Base-by-base conservation (phyloP, 140 eudicot genomes). In the Stevia rebaudiana region DNA sequence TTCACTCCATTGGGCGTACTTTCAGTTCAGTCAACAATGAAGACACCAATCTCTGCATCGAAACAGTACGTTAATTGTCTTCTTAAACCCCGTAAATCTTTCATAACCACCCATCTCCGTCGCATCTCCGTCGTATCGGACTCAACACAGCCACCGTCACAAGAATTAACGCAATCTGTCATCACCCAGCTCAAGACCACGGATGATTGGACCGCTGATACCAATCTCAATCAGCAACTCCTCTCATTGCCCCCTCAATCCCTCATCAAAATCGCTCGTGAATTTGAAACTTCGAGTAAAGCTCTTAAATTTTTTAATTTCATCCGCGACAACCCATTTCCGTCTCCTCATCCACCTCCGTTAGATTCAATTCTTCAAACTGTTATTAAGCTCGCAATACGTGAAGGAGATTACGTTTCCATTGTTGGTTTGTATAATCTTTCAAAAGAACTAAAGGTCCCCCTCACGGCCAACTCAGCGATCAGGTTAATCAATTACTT, bases 261-360 rank as follows among this genome's bases (percentile, higher is more conserved):
- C 11, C 46, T 86, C 73, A 63, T 76, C 77, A 50, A 61, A 44
- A 69, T 90, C 71, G 66, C 97, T 12, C 88, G 86, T 67, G 73
- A 70, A 1, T 67, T 90, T 13, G 71, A 71, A 24, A 57, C 86
- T 48, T 70, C 80, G 8, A 46, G 15, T 22, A 63, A 71, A 60
- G 90, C 90, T 67, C 76, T 78, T 61, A 22, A 67, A 30, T 86
- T 90, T 43, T 67, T 87, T 49, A 41, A 75, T 17, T 81, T 80
- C 70, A 50, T 90, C 43, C 80, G 78, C 43, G 71, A 68, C 3
- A 42, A 41, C 19, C 61, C 73, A 1, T n/a, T 76, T 46, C 43
- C 72, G 13, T 47, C 77, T 6, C 19, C 6, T 31, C 57, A 46
- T 22, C 54, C 52, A 22, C 16, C 11, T 4, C 72, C 68, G 28